These are phyloP conservation scores for Pseudogymnoascus destructans DNA, from an alignment of 2,329 filamentous ascomycete genomes.

Conservation along the genomic window DNA sequence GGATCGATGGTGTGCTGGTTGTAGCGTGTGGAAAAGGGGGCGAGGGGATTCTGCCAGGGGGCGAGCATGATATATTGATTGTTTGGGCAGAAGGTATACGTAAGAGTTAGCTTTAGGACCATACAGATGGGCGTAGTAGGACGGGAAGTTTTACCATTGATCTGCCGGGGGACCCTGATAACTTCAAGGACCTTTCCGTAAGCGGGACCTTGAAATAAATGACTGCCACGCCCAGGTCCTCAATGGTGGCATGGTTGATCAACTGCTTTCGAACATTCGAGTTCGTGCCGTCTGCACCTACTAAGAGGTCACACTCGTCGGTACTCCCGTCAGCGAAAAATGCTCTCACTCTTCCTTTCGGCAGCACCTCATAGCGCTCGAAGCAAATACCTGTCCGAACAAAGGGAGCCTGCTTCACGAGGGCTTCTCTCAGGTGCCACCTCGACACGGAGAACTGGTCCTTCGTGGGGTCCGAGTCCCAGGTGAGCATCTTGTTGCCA, in stretches of 20 bases:
- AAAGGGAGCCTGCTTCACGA: constrained; percentile 18
- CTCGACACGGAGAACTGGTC: constrained; percentile 21
- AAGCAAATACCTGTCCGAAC: constrained; percentile 7
- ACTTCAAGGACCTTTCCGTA: constrained; percentile 13
- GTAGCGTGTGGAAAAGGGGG: constrained; percentile 17
- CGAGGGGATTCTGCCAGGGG: constrained; percentile 20
- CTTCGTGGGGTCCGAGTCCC: constrained; percentile 18
- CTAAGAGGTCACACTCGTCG: constrained; percentile 40
- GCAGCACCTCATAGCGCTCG: constrained; percentile 10
- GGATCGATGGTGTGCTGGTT: constrained; percentile 16
- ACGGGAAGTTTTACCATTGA: background rate
- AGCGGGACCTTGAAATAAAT: constrained; percentile 24
- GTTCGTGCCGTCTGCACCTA: constrained; percentile 89
- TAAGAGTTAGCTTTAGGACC: background rate
- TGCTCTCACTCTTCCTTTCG: constrained; percentile 4
- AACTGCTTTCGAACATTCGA: constrained; percentile 56
- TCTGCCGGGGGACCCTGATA: background rate
- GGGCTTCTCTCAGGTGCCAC: constrained; percentile 18
- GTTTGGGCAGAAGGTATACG: constrained; percentile 17
- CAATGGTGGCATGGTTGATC: constrained; percentile 16
- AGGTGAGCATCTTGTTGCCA: constrained; percentile 20
- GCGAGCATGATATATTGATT: constrained; percentile 22
- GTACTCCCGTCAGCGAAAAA: constrained; percentile 9
- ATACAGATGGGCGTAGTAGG: background rate
- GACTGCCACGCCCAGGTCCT: constrained; percentile 17